phyloP scores from a whole-genome alignment of 192 early-diverging fungal species.

The Coemansia sp. region DNA sequence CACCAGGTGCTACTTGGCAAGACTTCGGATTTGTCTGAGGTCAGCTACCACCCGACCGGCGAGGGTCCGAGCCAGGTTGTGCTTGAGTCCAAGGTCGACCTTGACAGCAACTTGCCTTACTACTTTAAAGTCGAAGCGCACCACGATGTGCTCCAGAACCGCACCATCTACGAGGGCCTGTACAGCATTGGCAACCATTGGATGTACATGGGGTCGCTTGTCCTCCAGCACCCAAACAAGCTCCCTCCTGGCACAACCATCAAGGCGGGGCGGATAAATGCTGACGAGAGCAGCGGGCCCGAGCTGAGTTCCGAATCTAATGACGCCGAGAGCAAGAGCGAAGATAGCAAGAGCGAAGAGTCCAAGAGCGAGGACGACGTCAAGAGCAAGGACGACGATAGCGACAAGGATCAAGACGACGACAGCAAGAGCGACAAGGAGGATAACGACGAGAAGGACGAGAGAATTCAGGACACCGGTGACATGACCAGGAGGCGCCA shows the following conservation, averaged over 20 bases:
- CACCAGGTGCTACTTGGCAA: constrained; percentile 27
- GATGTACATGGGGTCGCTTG: constrained; percentile 41
- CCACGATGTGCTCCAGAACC: constrained; percentile 34
- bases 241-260: background rate
- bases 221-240: constrained; percentile 36
- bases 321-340: background rate
- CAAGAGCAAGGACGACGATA: background rate
- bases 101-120: constrained; percentile 17
- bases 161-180: constrained; percentile 44
- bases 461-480: background rate
- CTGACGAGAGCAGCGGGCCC: background rate
- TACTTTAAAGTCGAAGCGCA: constrained; percentile 48
- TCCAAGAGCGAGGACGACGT: background rate
- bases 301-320: background rate
- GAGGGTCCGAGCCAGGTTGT: constrained; percentile 25
- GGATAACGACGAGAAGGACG: background rate
- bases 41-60: constrained; percentile 9
- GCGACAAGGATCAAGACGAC: constrained; percentile 9
- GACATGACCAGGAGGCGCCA: background rate
- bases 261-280: background rate
- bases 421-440: background rate
- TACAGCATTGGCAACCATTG: constrained; percentile 34
- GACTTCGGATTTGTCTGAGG: constrained; percentile 8
- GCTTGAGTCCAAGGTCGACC: constrained; percentile 18
- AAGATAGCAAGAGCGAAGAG: background rate